Base-by-base conservation (phyloP, 192 early-diverging fungal species). In the Backusella parvicylindrica region DNA sequence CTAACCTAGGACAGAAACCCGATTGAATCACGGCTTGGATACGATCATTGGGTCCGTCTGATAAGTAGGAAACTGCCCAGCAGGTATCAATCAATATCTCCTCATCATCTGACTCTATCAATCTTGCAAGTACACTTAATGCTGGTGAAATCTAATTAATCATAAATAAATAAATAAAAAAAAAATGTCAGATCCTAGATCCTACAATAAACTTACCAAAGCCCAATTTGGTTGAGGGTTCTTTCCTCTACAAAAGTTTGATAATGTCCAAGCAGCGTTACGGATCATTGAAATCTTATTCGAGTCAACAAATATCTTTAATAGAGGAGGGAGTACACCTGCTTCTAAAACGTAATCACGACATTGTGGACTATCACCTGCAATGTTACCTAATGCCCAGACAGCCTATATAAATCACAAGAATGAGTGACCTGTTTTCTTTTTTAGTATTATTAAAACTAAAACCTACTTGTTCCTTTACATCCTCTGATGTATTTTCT, bases 241-340 rank as follows among this genome's bases (percentile, higher is more conserved):
- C 68, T 92, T 90, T 36, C 89, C 91, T 11, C 92, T 73, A 83
- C 92, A 93, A 75, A 93, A 87, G 82, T 93, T 93, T 21, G 85
- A 89, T n/a, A 93, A 72, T 13, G 92, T 88, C 89, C 92, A 93
- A n/a, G 92, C 88, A 9, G 90, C 88, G 76, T 93, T 93, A 67
- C 88, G 82, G 82, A 93, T 89, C 31, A 89, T 84, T 9, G 73
- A 74, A 12, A 70, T 28, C 11, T 74, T 78, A 97, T 90, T 94
- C 89, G 82, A 90, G 83, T 75, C 93, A 74, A 90, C 93, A 32
- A 99, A 88, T 23, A 99, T 89, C 36, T 80, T 85, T 43, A 97
- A 82, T 65, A 99, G 84, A 32, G 97, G 97, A 72, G 83, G 86
- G 66, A 99, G 86, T 7, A 95, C 95, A 70, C 94, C 93, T 65